Evolutionary conservation across 257 asterid species (phyloP).

Genomic region (Lycium ferocissimum): DNA sequence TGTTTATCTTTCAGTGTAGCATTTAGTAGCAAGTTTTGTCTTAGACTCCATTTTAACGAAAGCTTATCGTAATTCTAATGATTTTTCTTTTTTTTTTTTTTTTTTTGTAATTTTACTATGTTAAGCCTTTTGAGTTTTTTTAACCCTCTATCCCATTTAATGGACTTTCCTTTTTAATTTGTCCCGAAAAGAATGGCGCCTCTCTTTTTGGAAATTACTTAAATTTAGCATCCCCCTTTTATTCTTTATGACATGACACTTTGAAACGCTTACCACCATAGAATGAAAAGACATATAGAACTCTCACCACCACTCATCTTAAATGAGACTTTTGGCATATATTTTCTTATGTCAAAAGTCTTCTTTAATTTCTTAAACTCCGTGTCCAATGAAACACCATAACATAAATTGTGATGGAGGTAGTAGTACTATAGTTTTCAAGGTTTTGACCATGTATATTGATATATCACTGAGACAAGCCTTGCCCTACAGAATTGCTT

Average conservation of each 20-base stretch:
- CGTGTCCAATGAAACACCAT: background rate
- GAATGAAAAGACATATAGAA: background rate
- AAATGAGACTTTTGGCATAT: background rate
- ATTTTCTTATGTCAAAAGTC: background rate
- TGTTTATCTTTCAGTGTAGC: background rate
- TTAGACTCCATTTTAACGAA: background rate
- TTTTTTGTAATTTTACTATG: background rate
- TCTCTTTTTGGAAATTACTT: background rate
- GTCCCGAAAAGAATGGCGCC: background rate
- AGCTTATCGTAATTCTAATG: background rate
- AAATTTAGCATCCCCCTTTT: background rate
- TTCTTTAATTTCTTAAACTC: background rate
- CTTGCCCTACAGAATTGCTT: background rate
- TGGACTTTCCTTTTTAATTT: background rate
- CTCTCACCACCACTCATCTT: background rate
- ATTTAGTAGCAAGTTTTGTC: background rate
- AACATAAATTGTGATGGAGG: background rate
- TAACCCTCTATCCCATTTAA: background rate
- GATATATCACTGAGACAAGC: background rate
- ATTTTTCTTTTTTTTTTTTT: background rate
- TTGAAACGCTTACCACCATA: background rate
- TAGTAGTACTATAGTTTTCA: background rate
- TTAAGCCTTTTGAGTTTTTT: background rate
- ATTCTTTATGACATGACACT: background rate
- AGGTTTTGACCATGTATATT: slow-evolving; percentile 6